Conservation (phyloP, 139 green algal genomes). For the Helicosporidium sp. region DNA sequence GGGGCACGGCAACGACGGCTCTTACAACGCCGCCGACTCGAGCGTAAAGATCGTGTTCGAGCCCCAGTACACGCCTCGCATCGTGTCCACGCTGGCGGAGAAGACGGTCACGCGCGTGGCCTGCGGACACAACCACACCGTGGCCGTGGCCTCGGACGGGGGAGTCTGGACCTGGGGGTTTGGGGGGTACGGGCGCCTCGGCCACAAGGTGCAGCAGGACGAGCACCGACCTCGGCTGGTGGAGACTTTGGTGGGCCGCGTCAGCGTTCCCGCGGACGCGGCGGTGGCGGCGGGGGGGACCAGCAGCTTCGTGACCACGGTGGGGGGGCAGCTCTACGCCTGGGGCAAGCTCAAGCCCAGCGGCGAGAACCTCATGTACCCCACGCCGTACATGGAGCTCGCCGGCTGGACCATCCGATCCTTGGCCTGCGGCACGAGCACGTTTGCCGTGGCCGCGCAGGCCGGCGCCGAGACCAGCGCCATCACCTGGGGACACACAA, state of each 20-base stretch:
- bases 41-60: slow-evolving; percentile 59
- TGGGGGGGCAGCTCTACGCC: slow-evolving; percentile 59
- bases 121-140: slow-evolving; percentile 63
- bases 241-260: slow-evolving; percentile 41
- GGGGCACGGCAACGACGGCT: slow-evolving; percentile 69
- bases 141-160: slow-evolving; percentile 27
- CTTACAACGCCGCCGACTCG: slow-evolving; percentile 56
- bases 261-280: slow-evolving; percentile 13
- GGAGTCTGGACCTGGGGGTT: slow-evolving; percentile 29
- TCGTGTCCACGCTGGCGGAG: slow-evolving; percentile 33
- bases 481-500: slow-evolving; percentile 63
- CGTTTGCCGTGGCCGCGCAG: slow-evolving; percentile 48
- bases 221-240: slow-evolving; percentile 51
- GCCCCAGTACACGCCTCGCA: slow-evolving; percentile 50
- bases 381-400: slow-evolving; percentile 51
- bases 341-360: slow-evolving; percentile 81
- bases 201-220: slow-evolving; percentile 71
- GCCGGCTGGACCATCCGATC: slow-evolving; percentile 61
- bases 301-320: slow-evolving; percentile 43
- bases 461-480: slow-evolving; percentile 30
- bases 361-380: slow-evolving; percentile 76
- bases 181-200: slow-evolving; percentile 68
- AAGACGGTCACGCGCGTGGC: slow-evolving; percentile 43
- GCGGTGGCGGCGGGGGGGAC: slow-evolving; percentile 28
- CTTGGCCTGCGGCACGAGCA: slow-evolving; percentile 57